Evolutionary conservation across 768 basidiomycete species (phyloP).

Genomic region (Amanita inopinata): DNA sequence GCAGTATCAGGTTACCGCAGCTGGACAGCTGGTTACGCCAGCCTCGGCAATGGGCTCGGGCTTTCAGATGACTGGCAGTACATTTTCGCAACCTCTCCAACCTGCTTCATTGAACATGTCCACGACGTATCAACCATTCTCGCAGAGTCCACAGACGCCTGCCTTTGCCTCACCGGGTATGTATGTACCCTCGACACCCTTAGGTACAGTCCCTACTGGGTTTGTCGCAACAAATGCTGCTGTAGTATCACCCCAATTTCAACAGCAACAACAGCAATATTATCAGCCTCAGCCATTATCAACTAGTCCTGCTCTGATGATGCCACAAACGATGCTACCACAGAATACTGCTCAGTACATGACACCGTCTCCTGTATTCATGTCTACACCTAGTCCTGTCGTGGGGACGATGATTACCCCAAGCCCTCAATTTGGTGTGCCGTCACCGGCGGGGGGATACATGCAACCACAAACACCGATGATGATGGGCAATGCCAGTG

Average conservation of each 20-base stretch:
- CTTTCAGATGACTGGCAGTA: neutral
- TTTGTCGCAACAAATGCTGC: neutral
- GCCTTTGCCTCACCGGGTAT: neutral
- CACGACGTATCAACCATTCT: neutral
- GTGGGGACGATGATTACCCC: neutral
- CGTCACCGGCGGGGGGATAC: constrained; percentile 2
- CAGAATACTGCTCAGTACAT: neutral
- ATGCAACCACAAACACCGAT: neutral
- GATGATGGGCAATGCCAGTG: too few relatives aligned
- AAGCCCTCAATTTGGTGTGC: constrained; percentile 1
- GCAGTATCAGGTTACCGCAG: constrained; percentile 25
- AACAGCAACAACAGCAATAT: constrained; percentile 10
- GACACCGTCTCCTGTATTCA: constrained; percentile 2
- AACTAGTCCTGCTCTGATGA: neutral
- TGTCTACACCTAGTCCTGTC: constrained; percentile 8
- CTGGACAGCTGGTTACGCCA: neutral
- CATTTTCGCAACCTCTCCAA: neutral
- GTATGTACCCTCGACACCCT: neutral
- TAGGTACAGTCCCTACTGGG: constrained; percentile 1
- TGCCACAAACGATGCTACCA: neutral
- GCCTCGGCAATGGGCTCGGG: neutral
- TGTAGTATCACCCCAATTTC: neutral
- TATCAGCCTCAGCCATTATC: constrained; percentile 10
- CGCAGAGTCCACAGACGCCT: neutral
- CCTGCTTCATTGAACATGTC: neutral